Conservation (phyloP, 2,329 filamentous ascomycete genomes). For the Exserohilum rostratum region DNA sequence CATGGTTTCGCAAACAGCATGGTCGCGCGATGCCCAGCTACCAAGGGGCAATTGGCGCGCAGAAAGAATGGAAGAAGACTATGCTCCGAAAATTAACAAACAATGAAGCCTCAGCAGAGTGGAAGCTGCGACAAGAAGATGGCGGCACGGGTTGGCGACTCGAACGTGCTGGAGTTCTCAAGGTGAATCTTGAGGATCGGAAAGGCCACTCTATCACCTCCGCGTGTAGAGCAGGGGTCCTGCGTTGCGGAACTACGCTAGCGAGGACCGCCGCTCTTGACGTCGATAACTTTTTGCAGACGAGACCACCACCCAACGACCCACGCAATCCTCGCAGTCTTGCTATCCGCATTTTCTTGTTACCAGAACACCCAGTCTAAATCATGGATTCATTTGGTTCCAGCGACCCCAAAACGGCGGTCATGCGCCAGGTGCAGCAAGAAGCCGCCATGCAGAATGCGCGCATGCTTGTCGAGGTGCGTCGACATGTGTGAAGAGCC, state of each 20-base stretch:
- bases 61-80: conserved; percentile 39
- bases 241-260: conserved; percentile 20
- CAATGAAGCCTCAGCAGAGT: conserved; percentile 12
- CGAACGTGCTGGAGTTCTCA: conserved; percentile 27
- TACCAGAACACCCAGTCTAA: conserved; percentile 3
- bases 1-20: conserved; percentile 47
- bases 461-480: conserved; percentile 54
- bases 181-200: conserved; percentile 13
- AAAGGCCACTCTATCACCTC: conserved; percentile 30
- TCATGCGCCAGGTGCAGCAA: conserved; percentile 61
- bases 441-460: conserved; percentile 60
- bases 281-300: conserved; percentile 38
- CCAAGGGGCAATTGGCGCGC: conserved; percentile 9
- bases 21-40: conserved; percentile 25
- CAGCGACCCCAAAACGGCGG: conserved; percentile 53
- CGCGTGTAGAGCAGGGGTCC: conserved; percentile 33
- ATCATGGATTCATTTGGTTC: conserved; percentile 44
- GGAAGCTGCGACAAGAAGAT: conserved; percentile 32
- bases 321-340: conserved; percentile 2
- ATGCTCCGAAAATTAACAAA: conserved; percentile 32
- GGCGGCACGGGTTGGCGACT: conserved; percentile 34
- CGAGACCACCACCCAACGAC: not conserved
- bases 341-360: not conserved
- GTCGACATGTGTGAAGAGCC: not conserved
- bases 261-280: conserved; percentile 31